Conservation (phyloP, 2,329 filamentous ascomycete genomes). For the Trichoderma hamatum region DNA sequence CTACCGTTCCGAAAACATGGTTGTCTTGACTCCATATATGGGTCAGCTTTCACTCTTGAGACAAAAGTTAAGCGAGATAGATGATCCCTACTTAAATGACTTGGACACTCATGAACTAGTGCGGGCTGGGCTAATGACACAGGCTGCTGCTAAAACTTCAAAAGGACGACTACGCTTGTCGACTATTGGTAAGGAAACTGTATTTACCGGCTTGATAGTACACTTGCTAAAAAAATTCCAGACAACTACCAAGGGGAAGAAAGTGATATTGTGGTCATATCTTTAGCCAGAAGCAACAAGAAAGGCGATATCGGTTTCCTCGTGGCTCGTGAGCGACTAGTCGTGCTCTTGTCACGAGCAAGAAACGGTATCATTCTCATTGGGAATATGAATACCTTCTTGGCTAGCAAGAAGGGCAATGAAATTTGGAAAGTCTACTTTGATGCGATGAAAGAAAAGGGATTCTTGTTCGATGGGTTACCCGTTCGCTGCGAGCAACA, state of each 20-base stretch:
- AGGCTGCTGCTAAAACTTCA: conserved; percentile 52
- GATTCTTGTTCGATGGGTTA: conserved; percentile 62
- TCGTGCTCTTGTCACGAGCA: conserved; percentile 70
- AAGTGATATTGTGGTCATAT: conserved; percentile 70
- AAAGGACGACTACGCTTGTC: conserved; percentile 63
- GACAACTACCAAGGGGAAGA: conserved; percentile 83
- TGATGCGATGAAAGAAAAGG: conserved; percentile 53
- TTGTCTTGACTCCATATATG: conserved; percentile 72
- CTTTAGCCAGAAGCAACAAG: conserved; percentile 68
- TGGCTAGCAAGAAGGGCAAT: conserved; percentile 49
- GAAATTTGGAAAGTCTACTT: conserved; percentile 62
- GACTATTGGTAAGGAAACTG: conserved; percentile 63
- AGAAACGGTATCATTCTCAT: conserved; percentile 68
- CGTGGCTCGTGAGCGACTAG: conserved; percentile 64
- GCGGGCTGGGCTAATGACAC: conserved; percentile 61
- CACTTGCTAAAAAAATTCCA: conserved; percentile 35
- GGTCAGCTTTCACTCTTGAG: conserved; percentile 65
- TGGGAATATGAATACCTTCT: conserved; percentile 70
- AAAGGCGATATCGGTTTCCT: conserved; percentile 72
- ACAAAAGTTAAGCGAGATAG: conserved; percentile 55
- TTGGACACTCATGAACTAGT: conserved; percentile 65
- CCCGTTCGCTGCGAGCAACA: conserved; percentile 64
- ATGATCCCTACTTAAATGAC: conserved; percentile 69
- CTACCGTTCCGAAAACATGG: conserved; percentile 65
- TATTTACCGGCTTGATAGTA: background rate